phyloP scores from a whole-genome alignment of 345 rosid genomes.

The Alliaria petiolata region DNA sequence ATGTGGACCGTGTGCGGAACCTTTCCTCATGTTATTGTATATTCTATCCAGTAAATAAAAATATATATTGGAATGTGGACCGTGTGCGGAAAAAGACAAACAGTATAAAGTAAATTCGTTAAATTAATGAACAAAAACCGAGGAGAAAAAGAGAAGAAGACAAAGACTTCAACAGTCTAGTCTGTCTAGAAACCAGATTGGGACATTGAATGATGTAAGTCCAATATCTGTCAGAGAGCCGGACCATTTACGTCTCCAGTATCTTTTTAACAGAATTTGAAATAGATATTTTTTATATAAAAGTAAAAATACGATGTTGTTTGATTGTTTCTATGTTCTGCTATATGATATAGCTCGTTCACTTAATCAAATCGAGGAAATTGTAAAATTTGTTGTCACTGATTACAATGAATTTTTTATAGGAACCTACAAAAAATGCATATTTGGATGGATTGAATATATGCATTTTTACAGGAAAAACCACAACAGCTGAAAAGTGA shows the following conservation, averaged over 20 bases:
- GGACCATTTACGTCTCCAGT: background rate
- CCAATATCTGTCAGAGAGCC: conserved; percentile 8
- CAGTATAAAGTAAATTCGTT: background rate
- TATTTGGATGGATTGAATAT: background rate
- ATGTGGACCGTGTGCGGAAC: no score
- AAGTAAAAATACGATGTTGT: no score
- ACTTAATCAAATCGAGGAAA: no score
- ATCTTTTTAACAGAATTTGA: background rate
- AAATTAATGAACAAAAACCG: conserved; percentile 10
- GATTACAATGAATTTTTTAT: background rate
- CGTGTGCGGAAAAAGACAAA: conserved; percentile 6
- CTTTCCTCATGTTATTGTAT: no score
- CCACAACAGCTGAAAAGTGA: background rate
- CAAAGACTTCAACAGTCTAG: background rate
- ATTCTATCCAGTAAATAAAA: no score
- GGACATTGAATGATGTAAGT: background rate
- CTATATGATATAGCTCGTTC: background rate
- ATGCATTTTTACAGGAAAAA: background rate
- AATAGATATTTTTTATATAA: background rate
- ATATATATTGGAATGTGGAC: background rate
- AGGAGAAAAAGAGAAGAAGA: background rate
- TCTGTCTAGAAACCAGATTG: conserved; percentile 12
- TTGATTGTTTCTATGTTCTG: background rate
- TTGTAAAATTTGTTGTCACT: background rate
- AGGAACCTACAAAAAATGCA: no score